Evolutionary conservation across 345 rosid species (phyloP).

Genomic region (Cardamine resedifolia): DNA sequence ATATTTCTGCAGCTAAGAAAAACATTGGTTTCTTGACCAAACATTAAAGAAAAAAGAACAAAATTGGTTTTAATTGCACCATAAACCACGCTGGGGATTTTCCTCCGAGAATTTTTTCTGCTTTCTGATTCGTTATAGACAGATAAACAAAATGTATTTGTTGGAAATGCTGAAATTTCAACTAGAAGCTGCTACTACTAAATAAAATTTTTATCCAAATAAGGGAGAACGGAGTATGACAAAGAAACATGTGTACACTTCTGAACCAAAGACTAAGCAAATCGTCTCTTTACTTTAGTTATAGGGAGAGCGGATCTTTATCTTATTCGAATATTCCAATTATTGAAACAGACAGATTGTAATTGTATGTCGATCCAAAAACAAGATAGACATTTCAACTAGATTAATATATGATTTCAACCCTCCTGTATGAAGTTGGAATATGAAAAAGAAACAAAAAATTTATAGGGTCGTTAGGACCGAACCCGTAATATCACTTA

Average conservation of each 20-base stretch:
- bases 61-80: neutral
- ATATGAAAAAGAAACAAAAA: neutral
- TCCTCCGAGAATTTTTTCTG: neutral
- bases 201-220: neutral
- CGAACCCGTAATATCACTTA: neutral
- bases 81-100: neutral
- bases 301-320: neutral
- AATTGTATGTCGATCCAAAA: neutral
- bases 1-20: neutral
- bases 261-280: neutral
- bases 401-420: neutral
- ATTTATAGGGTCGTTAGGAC: neutral
- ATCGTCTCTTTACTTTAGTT: neutral
- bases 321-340: neutral
- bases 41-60: neutral
- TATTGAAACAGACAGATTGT: neutral
- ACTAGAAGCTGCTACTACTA: neutral
- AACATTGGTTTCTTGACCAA: neutral
- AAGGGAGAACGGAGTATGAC: neutral
- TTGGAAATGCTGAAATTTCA: neutral
- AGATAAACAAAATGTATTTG: neutral
- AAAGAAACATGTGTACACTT: neutral
- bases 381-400: neutral
- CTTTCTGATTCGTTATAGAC: neutral
- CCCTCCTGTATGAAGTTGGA: neutral